Conservation (phyloP, 495 filamentous ascomycete genomes). For the Tricharina praecox region DNA sequence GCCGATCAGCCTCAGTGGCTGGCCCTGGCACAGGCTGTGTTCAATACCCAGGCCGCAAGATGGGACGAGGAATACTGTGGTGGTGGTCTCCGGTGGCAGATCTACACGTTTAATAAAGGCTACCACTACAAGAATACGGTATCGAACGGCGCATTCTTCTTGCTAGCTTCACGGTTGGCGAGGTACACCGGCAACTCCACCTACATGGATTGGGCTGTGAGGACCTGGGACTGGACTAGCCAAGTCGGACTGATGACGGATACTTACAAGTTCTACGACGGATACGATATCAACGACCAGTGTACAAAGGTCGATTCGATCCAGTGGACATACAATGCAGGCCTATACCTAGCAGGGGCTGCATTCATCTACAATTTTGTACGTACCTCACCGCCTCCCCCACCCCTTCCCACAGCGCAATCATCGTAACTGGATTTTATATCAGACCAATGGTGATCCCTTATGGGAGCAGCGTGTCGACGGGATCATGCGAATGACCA, state of each 20-base stretch:
- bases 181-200: constrained; percentile 53
- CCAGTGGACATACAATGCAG: constrained; percentile 51
- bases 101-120: constrained; percentile 62
- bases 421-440: no score
- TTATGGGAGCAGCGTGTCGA: constrained; percentile 38
- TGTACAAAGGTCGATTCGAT: constrained; percentile 18
- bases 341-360: constrained; percentile 46
- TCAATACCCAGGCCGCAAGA: constrained; percentile 51
- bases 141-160: constrained; percentile 51
- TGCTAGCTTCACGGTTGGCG: constrained; percentile 52
- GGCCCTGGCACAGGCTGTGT: constrained; percentile 62
- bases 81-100: constrained; percentile 75
- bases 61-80: constrained; percentile 44
- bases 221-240: constrained; percentile 49
- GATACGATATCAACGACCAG: constrained; percentile 31
- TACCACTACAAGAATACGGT: constrained; percentile 57
- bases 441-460: constrained; percentile 34
- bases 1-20: constrained; percentile 51
- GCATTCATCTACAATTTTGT: constrained; percentile 58
- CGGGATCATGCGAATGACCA: constrained; percentile 34
- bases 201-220: constrained; percentile 53
- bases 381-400: constrained; percentile 8
- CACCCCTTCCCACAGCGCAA: constrained; percentile 13
- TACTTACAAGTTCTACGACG: constrained; percentile 42
- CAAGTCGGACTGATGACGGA: constrained; percentile 36